These are phyloP conservation scores for Pneumocystis murina DNA, from an alignment of 1,139 yeast species.

Conservation along the genomic window DNA sequence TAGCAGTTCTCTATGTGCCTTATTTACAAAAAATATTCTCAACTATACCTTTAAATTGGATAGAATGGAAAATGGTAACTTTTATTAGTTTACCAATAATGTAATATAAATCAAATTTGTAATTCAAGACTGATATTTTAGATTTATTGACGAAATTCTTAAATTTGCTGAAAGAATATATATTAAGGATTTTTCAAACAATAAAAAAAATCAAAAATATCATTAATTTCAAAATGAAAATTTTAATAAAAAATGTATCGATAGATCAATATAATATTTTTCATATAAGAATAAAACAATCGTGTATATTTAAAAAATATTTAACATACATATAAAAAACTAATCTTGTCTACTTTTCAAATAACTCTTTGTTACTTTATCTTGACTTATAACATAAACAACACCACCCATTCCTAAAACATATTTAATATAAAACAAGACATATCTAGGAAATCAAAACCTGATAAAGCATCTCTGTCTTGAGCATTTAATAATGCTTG, in stretches of 20 bases:
- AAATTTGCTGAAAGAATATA: not conserved
- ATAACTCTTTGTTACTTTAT: conserved; percentile 71
- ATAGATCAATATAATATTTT: not conserved
- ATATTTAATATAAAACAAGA: not conserved
- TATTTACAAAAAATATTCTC: conserved; percentile 24
- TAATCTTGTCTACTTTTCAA: conserved; percentile 90
- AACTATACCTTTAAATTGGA: conserved; percentile 23
- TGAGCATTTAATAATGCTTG: conserved; percentile 89
- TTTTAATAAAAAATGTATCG: not conserved
- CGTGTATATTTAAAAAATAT: not conserved
- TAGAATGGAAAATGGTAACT: conserved; percentile 27
- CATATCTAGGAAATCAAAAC: conserved; percentile 27
- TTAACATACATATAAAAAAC: conserved; percentile 7
- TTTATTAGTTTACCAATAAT: conserved; percentile 27
- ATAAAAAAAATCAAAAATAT: not conserved
- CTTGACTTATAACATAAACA: conserved; percentile 84
- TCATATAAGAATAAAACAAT: not conserved
- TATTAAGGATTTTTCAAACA: not conserved
- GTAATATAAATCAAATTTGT: not conserved
- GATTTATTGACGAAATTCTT: not conserved
- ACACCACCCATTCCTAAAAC: conserved; percentile 63
- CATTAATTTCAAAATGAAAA: not conserved
- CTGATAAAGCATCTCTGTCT: conserved; percentile 93
- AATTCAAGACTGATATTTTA: not conserved
- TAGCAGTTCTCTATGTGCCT: conserved; percentile 25